Evolutionary conservation across 148 eudicot species (phyloP), one percentile per base, ranked within the genome.

Genomic region (Diospyros lotus): DNA sequence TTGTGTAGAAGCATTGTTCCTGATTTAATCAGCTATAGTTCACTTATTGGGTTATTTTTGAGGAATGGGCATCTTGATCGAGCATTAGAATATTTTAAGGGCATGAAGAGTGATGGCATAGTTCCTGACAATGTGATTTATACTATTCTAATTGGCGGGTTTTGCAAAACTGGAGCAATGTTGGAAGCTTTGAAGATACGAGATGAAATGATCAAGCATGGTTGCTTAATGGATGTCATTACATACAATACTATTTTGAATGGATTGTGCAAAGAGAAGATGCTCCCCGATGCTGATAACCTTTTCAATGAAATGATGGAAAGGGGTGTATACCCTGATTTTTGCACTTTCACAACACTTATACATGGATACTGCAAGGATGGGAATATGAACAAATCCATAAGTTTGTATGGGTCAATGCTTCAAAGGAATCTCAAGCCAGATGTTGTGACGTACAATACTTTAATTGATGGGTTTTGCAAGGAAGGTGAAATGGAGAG

Each of bases 231-330:
- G 96, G 98, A 93, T 77, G 88, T 89, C 66, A 86, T 93, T 64
- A 86, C 96, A 38, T 93, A 89, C 82, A 93, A 93, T 84, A 87
- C 92, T 9, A 79, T 93, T 70, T 83, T 93, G 75, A 85, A 91
- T 72, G 98, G 98, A 15, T 67, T 93, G 75, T 93, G 98, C 80
- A 86, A 82, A 75, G 80, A 78, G 69, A 87, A 81, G 68, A 86
- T 81, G 90, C 83, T 92, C 4, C 46, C 55, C 73, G 97, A 90
- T 40, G 89, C 89, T 6, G 89, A 92, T 64, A 80, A 64, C 3
- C 86, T 90, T 71, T 85, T 92, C 50, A 73, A 86, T 59, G 97
- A 92, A 89, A 90, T 92, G 97, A 69, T 86, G 79, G 85, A 87
- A 76, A 83, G 95, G 80, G 89, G 89, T 56, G 63, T 86, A 39